phyloP scores from a whole-genome alignment of 2,329 filamentous ascomycete species.

The Fusarium sp. region DNA sequence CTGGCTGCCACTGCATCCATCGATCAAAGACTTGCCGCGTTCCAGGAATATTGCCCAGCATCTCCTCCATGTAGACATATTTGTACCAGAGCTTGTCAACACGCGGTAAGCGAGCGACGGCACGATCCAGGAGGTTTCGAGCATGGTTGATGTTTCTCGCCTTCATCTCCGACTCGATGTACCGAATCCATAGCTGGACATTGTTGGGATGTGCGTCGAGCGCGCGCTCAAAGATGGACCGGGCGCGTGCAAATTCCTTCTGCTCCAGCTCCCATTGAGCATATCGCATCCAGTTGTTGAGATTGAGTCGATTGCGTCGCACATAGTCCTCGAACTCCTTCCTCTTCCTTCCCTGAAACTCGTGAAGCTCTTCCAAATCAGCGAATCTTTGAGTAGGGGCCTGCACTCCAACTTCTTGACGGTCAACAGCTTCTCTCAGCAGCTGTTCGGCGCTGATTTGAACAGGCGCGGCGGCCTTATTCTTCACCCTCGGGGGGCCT shows the following conservation, averaged over 20 bases:
- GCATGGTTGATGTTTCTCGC: slow-evolving; percentile 94
- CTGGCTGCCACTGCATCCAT: slow-evolving; percentile 98
- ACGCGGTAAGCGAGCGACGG: slow-evolving; percentile 90
- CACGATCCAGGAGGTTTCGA: slow-evolving; percentile 91
- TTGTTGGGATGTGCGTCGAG: slow-evolving; percentile 92
- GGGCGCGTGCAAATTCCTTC: slow-evolving; percentile 92
- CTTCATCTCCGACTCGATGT: slow-evolving; percentile 98
- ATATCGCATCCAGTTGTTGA: slow-evolving; percentile 99
- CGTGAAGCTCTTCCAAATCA: slow-evolving; percentile 96
- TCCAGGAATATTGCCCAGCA: slow-evolving; percentile 91
- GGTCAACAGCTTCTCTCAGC: slow-evolving; percentile 94
- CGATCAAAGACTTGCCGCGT: slow-evolving; percentile 95
- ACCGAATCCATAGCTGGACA: slow-evolving; percentile 89
- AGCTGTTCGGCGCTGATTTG: slow-evolving; percentile 98
- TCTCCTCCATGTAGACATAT: slow-evolving; percentile 99
- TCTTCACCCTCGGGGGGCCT: slow-evolving; percentile 96
- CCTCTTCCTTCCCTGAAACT: slow-evolving; percentile 94
- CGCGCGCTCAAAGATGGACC: slow-evolving; percentile 94
- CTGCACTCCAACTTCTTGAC: slow-evolving; percentile 89
- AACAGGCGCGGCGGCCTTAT: slow-evolving; percentile 92
- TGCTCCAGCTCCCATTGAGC: slow-evolving; percentile 98
- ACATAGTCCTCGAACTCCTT: slow-evolving; percentile 99
- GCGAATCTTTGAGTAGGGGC: slow-evolving; percentile 95
- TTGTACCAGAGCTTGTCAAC: slow-evolving; percentile 99
- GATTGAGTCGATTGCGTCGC: slow-evolving; percentile 90